Conservation (phyloP, 2,329 filamentous ascomycete species). For the Aureobasidium leucospermi region DNA sequence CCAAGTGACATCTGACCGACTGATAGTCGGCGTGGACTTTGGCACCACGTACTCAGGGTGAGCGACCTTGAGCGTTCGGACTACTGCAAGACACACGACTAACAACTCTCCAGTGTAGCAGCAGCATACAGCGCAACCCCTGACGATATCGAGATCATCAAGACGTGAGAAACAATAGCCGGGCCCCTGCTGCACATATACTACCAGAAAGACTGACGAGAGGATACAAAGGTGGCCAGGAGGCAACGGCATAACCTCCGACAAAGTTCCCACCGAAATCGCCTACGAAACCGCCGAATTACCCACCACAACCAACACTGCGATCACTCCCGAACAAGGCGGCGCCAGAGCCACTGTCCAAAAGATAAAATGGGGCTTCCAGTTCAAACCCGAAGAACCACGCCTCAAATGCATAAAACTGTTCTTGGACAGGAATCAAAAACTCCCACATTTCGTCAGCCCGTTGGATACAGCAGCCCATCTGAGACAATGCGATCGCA, state of each 20-base stretch:
- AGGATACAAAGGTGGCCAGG: conserved; percentile 58
- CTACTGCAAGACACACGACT: background rate
- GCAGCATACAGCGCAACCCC: conserved; percentile 56
- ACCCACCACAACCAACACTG: background rate
- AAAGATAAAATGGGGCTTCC: conserved; percentile 68
- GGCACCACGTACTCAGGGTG: conserved; percentile 62
- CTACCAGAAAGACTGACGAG: background rate
- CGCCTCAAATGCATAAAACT: conserved; percentile 77
- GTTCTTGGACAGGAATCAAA: conserved; percentile 73
- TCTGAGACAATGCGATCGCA: conserved; percentile 66
- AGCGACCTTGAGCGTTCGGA: background rate
- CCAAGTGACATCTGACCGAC: conserved; percentile 4
- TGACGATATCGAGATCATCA: conserved; percentile 77
- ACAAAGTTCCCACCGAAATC: conserved; percentile 82
- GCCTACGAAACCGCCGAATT: conserved; percentile 34
- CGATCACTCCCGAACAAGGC: conserved; percentile 10
- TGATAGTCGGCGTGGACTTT: conserved; percentile 69
- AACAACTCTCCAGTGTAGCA: conserved; percentile 48
- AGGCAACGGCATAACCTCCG: conserved; percentile 76
- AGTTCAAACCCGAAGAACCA: conserved; percentile 71
- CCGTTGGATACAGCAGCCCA: conserved; percentile 65
- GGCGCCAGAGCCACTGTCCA: conserved; percentile 17
- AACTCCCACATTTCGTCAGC: conserved; percentile 73
- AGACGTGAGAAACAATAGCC: conserved; percentile 39
- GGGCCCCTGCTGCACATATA: background rate